Evolutionary conservation across 805 yeast genomes (phyloP).

Genomic region (Metschnikowia bowlesiae): DNA sequence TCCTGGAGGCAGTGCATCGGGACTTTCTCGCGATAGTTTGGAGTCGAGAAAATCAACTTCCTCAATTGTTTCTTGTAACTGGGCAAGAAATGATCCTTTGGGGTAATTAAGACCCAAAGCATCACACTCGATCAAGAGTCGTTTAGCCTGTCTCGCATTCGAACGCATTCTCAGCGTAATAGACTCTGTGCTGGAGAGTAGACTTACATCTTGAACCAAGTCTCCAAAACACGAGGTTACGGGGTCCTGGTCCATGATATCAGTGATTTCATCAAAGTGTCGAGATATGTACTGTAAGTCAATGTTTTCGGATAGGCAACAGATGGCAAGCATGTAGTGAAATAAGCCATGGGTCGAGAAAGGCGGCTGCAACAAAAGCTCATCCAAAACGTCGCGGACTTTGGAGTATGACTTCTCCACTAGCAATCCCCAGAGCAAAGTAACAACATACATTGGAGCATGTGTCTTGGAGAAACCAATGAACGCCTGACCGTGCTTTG

Average conservation of each 20-base stretch:
- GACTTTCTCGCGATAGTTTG: neutral
- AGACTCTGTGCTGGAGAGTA: constrained; percentile 13
- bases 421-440: constrained; percentile 41
- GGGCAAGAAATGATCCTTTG: constrained; percentile 8
- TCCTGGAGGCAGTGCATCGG: too few species aligned
- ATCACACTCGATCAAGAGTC: constrained; percentile 20
- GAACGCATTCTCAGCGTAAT: constrained; percentile 8
- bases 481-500: constrained; percentile 1
- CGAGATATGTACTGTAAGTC: constrained; percentile 12
- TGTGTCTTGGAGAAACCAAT: constrained; percentile 29
- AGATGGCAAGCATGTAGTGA: constrained; percentile 31
- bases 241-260: constrained; percentile 1
- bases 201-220: constrained; percentile 14
- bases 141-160: constrained; percentile 5
- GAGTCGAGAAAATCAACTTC: neutral
- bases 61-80: neutral
- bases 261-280: constrained; percentile 6
- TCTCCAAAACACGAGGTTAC: constrained; percentile 11
- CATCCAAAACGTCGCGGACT: constrained; percentile 32
- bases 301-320: constrained; percentile 23
- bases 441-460: constrained; percentile 38
- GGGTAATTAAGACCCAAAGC: constrained; percentile 25
- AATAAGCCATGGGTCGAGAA: constrained; percentile 39
- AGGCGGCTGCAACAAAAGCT: constrained; percentile 40
- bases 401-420: constrained; percentile 30